Evolutionary conservation across 208 protist genomes (phyloP), one percentile per base, ranked within the genome.

Genomic region (Trypanosoma theileri): DNA sequence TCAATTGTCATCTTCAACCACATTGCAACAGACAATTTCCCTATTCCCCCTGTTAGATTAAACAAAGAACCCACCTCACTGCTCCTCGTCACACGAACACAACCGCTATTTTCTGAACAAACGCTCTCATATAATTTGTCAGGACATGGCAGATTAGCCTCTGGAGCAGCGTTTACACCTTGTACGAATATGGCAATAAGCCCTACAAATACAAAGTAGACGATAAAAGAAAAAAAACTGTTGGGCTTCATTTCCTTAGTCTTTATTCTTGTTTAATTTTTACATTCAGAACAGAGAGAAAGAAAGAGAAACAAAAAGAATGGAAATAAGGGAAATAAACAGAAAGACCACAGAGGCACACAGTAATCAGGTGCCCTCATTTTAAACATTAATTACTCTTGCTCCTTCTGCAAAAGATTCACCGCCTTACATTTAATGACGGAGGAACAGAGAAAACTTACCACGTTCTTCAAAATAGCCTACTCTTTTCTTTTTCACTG

Each of bases 261-360:
- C 28, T 35, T 35, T 6, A 35, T 35, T 35, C n/a, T n/a, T n/a
- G n/a, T n/a, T 35, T 35, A 35, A 8, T 35, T 35, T 1, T 35
- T n/a, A 53, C 59, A 24, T 35, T 62, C 41, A 12, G 42, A 17
- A 17, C 17, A 53, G 40, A 54, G 8, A 26, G 28, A 19, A 41
- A 19, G 16, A 61, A 61, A 0, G 51, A 53, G 55, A 69, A 50
- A 75, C 31, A 72, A 77, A 79, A 41, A 51, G 14, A 64, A 54
- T 11, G 31, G 22, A 59, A 61, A 48, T 41, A 55, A 59, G 40
- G n/a, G 2, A 35, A 61, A 62, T 56, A 55, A 31, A 44, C 56
- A 63, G 53, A 14, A n/a, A 41, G 53, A 13, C 28, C 7, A 60
- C 4, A 46, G 1, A 22, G 22, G 14, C 17, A 63, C 28, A 35